Conservation (phyloP, 768 basidiomycete genomes). For the Lanmaoa pseudosensibilis region DNA sequence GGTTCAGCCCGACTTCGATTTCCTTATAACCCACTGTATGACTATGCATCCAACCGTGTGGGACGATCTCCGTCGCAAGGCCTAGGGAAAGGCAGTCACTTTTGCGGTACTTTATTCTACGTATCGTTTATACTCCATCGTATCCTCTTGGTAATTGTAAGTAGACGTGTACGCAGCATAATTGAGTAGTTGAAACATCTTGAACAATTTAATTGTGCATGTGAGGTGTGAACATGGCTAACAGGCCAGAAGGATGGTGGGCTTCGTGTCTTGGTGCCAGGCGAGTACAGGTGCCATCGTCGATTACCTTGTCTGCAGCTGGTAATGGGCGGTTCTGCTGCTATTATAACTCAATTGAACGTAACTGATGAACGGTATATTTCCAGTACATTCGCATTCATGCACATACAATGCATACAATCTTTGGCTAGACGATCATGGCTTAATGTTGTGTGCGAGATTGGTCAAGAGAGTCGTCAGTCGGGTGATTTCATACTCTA, state of each 20-base stretch:
- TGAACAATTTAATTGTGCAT: not conserved
- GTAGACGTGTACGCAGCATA: conserved; percentile 4
- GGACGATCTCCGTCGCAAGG: conserved; percentile 38
- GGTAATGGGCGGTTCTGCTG: not conserved
- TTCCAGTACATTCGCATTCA: not conserved
- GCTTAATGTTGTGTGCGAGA: conserved; percentile 40
- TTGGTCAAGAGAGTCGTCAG: conserved; percentile 54
- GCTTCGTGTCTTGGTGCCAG: no score
- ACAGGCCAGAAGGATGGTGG: not conserved
- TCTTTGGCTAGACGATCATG: conserved; percentile 5
- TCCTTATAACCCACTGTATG: conserved; percentile 49
- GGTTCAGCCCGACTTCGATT: conserved; percentile 35
- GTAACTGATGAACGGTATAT: not conserved
- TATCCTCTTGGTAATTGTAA: conserved; percentile 19
- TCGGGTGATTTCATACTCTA: conserved; percentile 58
- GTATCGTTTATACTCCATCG: conserved; percentile 10
- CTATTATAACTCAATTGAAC: not conserved
- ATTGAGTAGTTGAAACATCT: conserved; percentile 1
- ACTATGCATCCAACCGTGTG: conserved; percentile 50
- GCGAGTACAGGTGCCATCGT: not conserved
- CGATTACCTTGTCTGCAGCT: not conserved
- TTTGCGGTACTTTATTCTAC: conserved; percentile 8
- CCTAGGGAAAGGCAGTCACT: not conserved
- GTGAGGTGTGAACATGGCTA: not conserved
- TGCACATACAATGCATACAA: not conserved